These are phyloP conservation scores for Zoysia pacifica DNA, from an alignment of 176 grass and related monocot genomes.

Conservation along the genomic window DNA sequence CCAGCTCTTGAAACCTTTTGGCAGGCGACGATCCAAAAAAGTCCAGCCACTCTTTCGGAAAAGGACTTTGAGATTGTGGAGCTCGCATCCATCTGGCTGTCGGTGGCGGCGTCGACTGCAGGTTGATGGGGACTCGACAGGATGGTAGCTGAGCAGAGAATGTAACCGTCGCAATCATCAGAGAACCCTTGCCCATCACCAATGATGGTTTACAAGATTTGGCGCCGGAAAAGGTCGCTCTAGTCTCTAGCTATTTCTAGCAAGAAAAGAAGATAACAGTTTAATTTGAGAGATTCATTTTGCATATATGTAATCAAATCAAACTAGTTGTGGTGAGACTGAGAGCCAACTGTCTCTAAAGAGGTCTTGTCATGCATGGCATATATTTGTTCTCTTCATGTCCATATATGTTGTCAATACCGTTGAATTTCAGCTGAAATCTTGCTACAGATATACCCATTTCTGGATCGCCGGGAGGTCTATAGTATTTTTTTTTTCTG, in stretches of 20 bases:
- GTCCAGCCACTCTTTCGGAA: constrained; percentile 36
- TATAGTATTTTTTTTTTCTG: no score
- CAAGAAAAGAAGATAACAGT: background rate
- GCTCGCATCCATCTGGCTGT: constrained; percentile 26
- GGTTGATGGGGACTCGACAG: constrained; percentile 24
- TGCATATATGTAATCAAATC: background rate
- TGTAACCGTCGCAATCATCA: constrained; percentile 29
- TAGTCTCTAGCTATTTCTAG: background rate
- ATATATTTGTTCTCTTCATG: no score
- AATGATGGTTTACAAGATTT: background rate
- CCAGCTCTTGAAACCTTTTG: constrained; percentile 8
- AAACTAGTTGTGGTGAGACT: no score
- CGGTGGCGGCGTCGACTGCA: background rate
- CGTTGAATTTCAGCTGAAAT: no score
- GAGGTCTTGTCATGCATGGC: no score
- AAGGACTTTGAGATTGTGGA: constrained; percentile 21
- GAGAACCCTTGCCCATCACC: constrained; percentile 20
- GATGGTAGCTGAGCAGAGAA: constrained; percentile 23
- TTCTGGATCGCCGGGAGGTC: no score
- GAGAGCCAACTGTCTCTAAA: no score
- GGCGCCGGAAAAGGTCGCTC: background rate
- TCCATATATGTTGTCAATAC: no score
- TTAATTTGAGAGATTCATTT: background rate
- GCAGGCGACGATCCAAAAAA: constrained; percentile 27
- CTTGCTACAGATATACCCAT: no score